These are phyloP conservation scores for Phytophthora pseudosyringae DNA, from an alignment of 352 stramenopile genomes.

Conservation along the genomic window DNA sequence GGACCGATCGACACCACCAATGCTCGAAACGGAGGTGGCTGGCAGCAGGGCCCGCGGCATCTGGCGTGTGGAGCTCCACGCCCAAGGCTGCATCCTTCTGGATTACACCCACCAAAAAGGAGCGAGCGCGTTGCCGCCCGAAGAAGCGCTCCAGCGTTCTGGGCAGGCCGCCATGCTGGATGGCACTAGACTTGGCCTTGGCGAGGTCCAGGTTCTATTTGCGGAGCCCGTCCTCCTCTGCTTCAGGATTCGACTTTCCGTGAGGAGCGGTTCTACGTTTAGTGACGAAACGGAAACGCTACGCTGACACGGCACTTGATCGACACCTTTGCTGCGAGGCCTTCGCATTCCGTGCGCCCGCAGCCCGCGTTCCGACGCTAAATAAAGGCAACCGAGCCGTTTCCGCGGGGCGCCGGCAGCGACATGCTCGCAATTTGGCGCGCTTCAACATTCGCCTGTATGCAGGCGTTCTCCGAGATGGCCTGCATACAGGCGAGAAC, in stretches of 20 bases:
- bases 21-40: slow-evolving; percentile 23
- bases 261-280: slow-evolving; percentile 5
- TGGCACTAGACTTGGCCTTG: not conserved
- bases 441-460: slow-evolving; percentile 13
- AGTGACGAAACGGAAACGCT: slow-evolving; percentile 18
- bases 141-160: slow-evolving; percentile 11
- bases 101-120: slow-evolving; percentile 1
- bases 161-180: not conserved
- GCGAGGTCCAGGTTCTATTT: slow-evolving; percentile 20
- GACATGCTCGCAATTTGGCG: slow-evolving; percentile 13
- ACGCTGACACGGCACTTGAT: slow-evolving; percentile 21
- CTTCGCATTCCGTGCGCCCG: slow-evolving; percentile 7
- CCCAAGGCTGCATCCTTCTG: slow-evolving; percentile 13
- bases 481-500: no score
- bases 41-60: not conserved
- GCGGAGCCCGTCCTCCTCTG: slow-evolving; percentile 6
- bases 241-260: slow-evolving; percentile 35
- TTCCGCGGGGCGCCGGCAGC: slow-evolving; percentile 8
- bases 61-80: slow-evolving; percentile 2
- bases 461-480: slow-evolving; percentile 7
- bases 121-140: slow-evolving; percentile 9
- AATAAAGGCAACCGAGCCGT: slow-evolving; percentile 18
- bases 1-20: slow-evolving; percentile 5
- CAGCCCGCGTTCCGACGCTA: slow-evolving; percentile 24
- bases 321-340: not conserved